phyloP scores from a whole-genome alignment of 1,284 basidiomycete genomes.

The Pascua guehoae region DNA sequence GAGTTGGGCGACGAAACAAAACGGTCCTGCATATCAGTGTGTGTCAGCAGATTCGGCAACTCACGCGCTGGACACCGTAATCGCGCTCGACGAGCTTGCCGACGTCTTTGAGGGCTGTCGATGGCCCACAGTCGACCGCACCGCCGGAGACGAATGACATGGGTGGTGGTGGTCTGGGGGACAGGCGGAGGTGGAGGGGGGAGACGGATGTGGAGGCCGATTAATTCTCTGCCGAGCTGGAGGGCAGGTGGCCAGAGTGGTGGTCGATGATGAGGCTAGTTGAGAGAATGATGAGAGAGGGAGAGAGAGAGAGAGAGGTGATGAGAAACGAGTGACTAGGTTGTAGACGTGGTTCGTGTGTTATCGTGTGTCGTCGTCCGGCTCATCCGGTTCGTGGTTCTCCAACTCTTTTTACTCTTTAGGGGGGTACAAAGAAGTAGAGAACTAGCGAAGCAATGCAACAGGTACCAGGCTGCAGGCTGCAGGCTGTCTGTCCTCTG shows the following conservation, averaged over 20 bases:
- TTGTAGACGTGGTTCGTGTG: no score
- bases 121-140: constrained; percentile 38
- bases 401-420: no score
- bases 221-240: neutral
- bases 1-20: constrained; percentile 6
- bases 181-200: neutral
- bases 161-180: neutral
- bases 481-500: no score
- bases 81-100: constrained; percentile 36
- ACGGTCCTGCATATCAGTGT: constrained; percentile 12
- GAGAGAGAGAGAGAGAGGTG: neutral
- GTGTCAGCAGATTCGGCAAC: constrained; percentile 1
- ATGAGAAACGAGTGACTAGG: neutral
- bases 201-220: neutral
- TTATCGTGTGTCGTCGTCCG: no score
- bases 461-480: no score
- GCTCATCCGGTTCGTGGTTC: no score
- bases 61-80: constrained; percentile 36
- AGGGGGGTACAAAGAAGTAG: no score
- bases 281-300: neutral
- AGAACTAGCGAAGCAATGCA: no score
- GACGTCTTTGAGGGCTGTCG: constrained; percentile 37
- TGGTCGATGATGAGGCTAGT: neutral
- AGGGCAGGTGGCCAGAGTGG: neutral
- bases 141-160: constrained; percentile 42